phyloP scores from a whole-genome alignment of 352 stramenopile genomes.

The Globisporangium iwayamae region DNA sequence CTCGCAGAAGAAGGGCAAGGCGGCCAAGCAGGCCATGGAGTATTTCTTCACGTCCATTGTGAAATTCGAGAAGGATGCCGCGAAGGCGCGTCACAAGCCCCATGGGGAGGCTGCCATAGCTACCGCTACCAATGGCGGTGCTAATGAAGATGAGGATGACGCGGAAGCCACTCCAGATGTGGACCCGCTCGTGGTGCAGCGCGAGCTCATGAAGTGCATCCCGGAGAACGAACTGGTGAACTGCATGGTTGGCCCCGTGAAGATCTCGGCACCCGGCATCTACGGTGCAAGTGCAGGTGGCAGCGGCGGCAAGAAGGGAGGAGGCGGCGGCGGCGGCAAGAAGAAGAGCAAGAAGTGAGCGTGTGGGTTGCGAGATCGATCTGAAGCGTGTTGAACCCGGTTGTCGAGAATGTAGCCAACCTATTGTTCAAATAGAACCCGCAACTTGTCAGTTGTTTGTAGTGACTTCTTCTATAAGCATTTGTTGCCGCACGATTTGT shows the following conservation, averaged over 20 bases:
- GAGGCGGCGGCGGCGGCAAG: slow-evolving; percentile 11
- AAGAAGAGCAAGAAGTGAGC: slow-evolving; percentile 30
- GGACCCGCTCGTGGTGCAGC: slow-evolving; percentile 69
- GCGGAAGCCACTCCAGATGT: slow-evolving; percentile 43
- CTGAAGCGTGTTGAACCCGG: too few relatives aligned
- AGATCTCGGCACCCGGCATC: slow-evolving; percentile 79
- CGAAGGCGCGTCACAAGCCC: slow-evolving; percentile 10
- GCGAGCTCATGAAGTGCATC: slow-evolving; percentile 88
- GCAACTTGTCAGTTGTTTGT: too few relatives aligned
- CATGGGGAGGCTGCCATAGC: background rate
- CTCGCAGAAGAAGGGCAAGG: slow-evolving; percentile 89
- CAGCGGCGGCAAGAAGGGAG: slow-evolving; percentile 41
- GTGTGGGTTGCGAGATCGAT: too few relatives aligned
- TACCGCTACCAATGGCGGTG: slow-evolving; percentile 1
- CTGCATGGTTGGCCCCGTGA: slow-evolving; percentile 89
- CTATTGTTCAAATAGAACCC: too few relatives aligned
- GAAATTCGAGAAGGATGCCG: slow-evolving; percentile 58
- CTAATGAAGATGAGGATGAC: slow-evolving; percentile 17
- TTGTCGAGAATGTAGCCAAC: too few relatives aligned
- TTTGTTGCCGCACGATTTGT: too few relatives aligned
- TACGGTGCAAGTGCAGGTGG: slow-evolving; percentile 25
- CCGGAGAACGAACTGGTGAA: slow-evolving; percentile 86
- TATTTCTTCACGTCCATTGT: slow-evolving; percentile 74
- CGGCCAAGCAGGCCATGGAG: slow-evolving; percentile 83
- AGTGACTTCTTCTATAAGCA: too few relatives aligned